Conservation (phyloP, 177 flowering plant species). For the Vitis hybrid region DNA sequence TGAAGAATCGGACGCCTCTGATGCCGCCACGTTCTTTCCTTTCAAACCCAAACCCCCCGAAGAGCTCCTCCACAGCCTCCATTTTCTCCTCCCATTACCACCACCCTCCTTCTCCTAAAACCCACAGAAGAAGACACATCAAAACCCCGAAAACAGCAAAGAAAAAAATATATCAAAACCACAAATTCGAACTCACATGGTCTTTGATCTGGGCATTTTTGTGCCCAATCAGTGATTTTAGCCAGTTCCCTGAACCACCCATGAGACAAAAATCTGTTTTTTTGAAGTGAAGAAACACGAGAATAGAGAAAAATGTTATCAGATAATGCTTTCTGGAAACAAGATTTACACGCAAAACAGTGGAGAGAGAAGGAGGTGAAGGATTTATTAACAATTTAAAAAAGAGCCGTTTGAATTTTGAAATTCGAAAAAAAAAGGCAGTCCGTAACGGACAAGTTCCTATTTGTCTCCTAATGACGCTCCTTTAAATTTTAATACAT, state of each 20-base stretch:
- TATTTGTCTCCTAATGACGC: neutral
- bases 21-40: constrained; percentile 31
- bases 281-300: no score
- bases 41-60: constrained; percentile 45
- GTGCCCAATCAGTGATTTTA: constrained; percentile 53
- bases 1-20: constrained; percentile 47
- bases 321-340: neutral
- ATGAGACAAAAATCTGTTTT: constrained; percentile 21
- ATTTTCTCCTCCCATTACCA: constrained; percentile 53
- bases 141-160: neutral
- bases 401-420: constrained; percentile 34
- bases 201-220: constrained; percentile 40
- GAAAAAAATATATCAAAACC: constrained; percentile 8
- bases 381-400: neutral
- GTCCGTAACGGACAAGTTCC: constrained; percentile 16
- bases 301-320: no score
- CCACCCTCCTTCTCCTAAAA: constrained; percentile 45
- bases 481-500: no score
- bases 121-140: neutral
- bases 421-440: constrained; percentile 29
- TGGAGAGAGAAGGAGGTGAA: neutral
- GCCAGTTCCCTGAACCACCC: constrained; percentile 87
- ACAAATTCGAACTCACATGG: constrained; percentile 31
- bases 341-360: neutral
- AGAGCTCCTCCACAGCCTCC: constrained; percentile 81